Percentiles rank a stretch among this genome's conserved stretches.
These are phyloP conservation scores for Colletotrichum karsti DNA, from an alignment of 2,329 filamentous ascomycete species.

Conservation along the genomic window DNA sequence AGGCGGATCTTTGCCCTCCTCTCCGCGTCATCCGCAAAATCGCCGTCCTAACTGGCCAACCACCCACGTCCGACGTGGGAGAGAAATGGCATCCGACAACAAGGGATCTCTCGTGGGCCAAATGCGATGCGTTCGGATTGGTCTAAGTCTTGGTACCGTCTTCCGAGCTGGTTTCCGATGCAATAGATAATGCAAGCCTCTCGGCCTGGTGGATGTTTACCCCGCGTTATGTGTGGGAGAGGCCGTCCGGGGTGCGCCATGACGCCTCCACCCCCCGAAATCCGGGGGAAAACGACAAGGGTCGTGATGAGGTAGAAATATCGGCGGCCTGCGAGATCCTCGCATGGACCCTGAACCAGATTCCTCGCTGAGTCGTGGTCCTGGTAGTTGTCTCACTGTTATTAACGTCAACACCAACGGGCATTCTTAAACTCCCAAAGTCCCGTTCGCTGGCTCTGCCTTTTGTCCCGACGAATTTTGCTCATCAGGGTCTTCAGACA, in stretches of 20 bases:
- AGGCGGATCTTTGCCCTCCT: background rate
- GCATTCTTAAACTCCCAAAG: too few relatives aligned
- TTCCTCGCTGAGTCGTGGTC: too few relatives aligned
- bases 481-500: background rate
- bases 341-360: background rate
- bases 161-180: slow-evolving; percentile 18
- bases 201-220: slow-evolving; percentile 16
- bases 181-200: background rate
- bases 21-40: slow-evolving; percentile 4
- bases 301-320: background rate
- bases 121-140: background rate
- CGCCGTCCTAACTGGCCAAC: background rate
- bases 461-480: background rate
- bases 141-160: background rate
- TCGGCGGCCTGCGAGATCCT: background rate
- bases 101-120: background rate
- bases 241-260: slow-evolving; percentile 13
- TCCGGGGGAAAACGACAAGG: background rate
- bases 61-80: background rate
- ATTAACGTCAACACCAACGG: too few relatives aligned
- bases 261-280: slow-evolving; percentile 1
- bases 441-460: too few relatives aligned
- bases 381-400: too few relatives aligned
- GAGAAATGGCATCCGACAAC: background rate
- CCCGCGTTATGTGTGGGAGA: slow-evolving; percentile 18